phyloP scores from a whole-genome alignment of 768 basidiomycete genomes.

The Cystofilobasidium macerans region DNA sequence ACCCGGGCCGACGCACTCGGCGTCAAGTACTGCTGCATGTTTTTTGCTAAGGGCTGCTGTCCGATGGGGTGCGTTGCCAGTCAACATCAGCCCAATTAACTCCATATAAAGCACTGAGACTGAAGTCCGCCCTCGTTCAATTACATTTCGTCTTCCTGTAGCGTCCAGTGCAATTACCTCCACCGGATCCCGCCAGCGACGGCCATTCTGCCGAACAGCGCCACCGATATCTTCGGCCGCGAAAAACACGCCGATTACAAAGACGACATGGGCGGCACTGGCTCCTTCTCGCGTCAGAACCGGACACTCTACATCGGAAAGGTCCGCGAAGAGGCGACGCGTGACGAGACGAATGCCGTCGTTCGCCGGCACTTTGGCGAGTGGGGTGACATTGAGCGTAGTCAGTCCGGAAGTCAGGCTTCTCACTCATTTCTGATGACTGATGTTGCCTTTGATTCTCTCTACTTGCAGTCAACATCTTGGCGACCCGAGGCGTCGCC shows the following conservation, averaged over 20 bases:
- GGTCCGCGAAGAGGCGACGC: constrained; percentile 57
- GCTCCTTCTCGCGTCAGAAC: constrained; percentile 88
- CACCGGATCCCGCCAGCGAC: constrained; percentile 70
- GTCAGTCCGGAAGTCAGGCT: constrained; percentile 46
- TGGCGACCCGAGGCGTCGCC: constrained; percentile 88
- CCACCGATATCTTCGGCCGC: constrained; percentile 91
- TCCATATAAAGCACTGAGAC: no score
- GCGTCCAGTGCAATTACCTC: constrained; percentile 79
- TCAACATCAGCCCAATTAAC: no score
- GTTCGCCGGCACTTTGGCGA: constrained; percentile 86
- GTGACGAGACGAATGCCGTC: constrained; percentile 82
- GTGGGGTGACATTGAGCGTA: constrained; percentile 85
- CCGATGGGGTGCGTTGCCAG: constrained; percentile 62
- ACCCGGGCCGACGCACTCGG: constrained; percentile 91
- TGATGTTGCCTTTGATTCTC: neutral
- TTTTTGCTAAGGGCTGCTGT: constrained; percentile 92
- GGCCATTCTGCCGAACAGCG: constrained; percentile 66
- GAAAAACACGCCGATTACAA: constrained; percentile 96
- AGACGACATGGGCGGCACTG: constrained; percentile 99
- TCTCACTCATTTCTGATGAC: neutral
- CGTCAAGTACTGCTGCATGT: constrained; percentile 85
- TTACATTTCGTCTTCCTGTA: constrained; percentile 20
- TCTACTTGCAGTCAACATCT: constrained; percentile 55
- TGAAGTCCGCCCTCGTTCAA: no score
- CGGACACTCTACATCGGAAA: constrained; percentile 87